phyloP scores from a whole-genome alignment of 805 yeast genomes.

The Monosporozyma solicola region DNA sequence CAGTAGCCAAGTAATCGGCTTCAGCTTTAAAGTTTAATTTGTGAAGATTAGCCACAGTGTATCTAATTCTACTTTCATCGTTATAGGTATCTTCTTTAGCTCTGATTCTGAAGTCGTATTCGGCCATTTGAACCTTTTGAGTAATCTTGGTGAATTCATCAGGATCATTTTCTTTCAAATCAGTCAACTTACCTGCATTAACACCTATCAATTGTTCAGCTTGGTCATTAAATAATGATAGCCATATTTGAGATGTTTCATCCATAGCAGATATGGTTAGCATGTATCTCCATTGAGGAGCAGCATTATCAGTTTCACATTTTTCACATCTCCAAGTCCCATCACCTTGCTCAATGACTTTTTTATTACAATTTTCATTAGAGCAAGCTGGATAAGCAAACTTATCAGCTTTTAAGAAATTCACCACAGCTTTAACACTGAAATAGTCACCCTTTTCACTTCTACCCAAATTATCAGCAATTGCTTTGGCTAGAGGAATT shows the following conservation, averaged over 20 bases:
- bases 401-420: slow-evolving; percentile 61
- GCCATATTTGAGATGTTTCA: slow-evolving; percentile 74
- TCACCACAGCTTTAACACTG: slow-evolving; percentile 63
- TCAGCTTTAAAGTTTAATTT: slow-evolving; percentile 51
- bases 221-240: slow-evolving; percentile 78
- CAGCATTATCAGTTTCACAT: slow-evolving; percentile 61
- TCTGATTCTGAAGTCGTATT: slow-evolving; percentile 64
- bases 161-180: slow-evolving; percentile 39
- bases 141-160: slow-evolving; percentile 38
- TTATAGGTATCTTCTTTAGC: slow-evolving; percentile 81
- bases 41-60: slow-evolving; percentile 49
- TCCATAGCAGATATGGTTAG: slow-evolving; percentile 73
- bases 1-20: slow-evolving; percentile 44
- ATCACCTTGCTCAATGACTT: slow-evolving; percentile 64
- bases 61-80: slow-evolving; percentile 68
- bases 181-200: slow-evolving; percentile 49
- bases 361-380: slow-evolving; percentile 69
- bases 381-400: slow-evolving; percentile 88
- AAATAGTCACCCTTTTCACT: slow-evolving; percentile 77
- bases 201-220: slow-evolving; percentile 61
- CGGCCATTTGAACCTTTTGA: slow-evolving; percentile 50
- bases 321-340: slow-evolving; percentile 91
- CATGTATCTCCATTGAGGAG: slow-evolving; percentile 74
- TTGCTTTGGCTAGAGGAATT: slow-evolving; percentile 57
- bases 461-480: slow-evolving; percentile 58